phyloP scores from a whole-genome alignment of 208 protist species.

The Leishmania gerbilli region DNA sequence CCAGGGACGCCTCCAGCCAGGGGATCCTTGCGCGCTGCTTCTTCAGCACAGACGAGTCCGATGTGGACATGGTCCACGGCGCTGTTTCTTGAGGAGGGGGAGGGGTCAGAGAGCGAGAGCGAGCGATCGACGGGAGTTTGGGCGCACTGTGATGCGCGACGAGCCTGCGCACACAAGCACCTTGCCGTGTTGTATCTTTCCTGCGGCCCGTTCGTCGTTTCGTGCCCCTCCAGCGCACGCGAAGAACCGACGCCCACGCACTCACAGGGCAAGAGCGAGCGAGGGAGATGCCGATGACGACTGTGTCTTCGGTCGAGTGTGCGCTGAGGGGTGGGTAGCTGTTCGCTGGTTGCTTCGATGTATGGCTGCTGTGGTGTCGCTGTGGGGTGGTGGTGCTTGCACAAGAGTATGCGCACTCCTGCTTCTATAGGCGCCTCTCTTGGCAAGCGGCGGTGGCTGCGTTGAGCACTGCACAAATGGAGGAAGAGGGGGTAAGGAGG shows the following conservation, averaged over 20 bases:
- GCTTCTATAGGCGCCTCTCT: background rate
- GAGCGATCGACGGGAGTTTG: too few species aligned
- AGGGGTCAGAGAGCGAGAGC: background rate
- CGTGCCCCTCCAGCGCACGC: too few species aligned
- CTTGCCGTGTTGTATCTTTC: too few species aligned
- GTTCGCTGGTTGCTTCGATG: background rate
- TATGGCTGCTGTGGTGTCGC: background rate
- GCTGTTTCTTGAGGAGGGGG: background rate
- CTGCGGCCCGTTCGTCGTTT: too few species aligned
- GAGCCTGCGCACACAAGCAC: too few species aligned
- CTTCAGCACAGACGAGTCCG: background rate
- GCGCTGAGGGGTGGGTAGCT: background rate
- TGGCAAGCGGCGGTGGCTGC: background rate
- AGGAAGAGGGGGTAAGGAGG: background rate
- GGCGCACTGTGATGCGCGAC: too few species aligned
- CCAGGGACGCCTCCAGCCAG: slow-evolving; percentile 44
- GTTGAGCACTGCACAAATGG: background rate
- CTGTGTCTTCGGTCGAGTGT: background rate
- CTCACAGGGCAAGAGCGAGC: background rate
- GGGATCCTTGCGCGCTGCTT: slow-evolving; percentile 12
- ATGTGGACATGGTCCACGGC: background rate
- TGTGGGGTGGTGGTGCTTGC: background rate
- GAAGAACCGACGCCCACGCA: too few species aligned
- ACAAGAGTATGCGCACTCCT: background rate
- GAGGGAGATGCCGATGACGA: background rate